Evolutionary conservation across 306 rosid genomes (phyloP).

Genomic region (Acacia acuminata): DNA sequence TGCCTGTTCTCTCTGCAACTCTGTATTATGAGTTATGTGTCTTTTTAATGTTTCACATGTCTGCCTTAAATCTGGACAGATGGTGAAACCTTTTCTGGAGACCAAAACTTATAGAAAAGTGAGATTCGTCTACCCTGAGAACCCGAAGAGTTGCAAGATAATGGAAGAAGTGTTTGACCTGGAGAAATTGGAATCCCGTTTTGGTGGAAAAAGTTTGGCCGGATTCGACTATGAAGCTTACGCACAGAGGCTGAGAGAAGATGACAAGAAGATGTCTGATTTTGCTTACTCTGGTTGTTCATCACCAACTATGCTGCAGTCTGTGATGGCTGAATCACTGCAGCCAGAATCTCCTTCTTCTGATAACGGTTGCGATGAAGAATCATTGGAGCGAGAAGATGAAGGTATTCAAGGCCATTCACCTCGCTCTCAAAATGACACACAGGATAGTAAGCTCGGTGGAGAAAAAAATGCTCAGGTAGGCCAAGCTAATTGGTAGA

Average conservation of each 20-base stretch:
- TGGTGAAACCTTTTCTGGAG: slow-evolving; percentile 84
- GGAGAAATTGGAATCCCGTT: slow-evolving; percentile 61
- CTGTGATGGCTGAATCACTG: slow-evolving; percentile 28
- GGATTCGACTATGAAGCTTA: slow-evolving; percentile 53
- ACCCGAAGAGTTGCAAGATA: slow-evolving; percentile 54
- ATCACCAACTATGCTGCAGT: slow-evolving; percentile 18
- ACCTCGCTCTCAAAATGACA: slow-evolving; percentile 14
- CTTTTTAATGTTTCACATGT: neutral
- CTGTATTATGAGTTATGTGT: neutral
- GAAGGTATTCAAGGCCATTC: slow-evolving; percentile 5
- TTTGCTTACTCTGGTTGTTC: slow-evolving; percentile 42
- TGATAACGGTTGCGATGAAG: slow-evolving; percentile 42
- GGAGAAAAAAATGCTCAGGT: slow-evolving; percentile 11
- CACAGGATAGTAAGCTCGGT: slow-evolving; percentile 23
- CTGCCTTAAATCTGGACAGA: slow-evolving; percentile 37
- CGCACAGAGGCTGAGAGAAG: slow-evolving; percentile 60
- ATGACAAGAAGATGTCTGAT: slow-evolving; percentile 50
- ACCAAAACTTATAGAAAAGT: slow-evolving; percentile 66
- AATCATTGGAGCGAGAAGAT: slow-evolving; percentile 26
- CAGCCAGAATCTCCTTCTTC: slow-evolving; percentile 9
- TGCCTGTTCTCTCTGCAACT: slow-evolving; percentile 1
- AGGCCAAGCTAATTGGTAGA: slow-evolving; percentile 21
- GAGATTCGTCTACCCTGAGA: slow-evolving; percentile 66
- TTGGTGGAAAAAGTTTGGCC: slow-evolving; percentile 58
- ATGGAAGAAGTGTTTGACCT: slow-evolving; percentile 66